A percentile compares a stretch with the other conserved stretches of the same genome.
phyloP scores from a whole-genome alignment of 1,139 yeast species.

The Suhomyces anneliseae region DNA sequence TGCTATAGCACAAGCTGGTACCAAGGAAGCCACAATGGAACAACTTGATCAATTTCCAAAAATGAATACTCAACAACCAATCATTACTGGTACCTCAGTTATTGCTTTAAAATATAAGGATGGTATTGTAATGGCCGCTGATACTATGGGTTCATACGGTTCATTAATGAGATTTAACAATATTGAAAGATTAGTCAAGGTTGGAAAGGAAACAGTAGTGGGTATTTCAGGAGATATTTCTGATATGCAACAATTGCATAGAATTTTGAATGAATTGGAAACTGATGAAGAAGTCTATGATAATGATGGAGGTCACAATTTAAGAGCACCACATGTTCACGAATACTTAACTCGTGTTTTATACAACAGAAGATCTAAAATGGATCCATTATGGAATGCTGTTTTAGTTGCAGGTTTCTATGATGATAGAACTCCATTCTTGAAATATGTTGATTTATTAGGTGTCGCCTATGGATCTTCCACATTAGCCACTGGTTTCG shows the following conservation, averaged over 20 bases:
- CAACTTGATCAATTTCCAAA: slow-evolving; percentile 52
- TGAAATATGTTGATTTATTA: slow-evolving; percentile 83
- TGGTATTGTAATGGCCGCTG: slow-evolving; percentile 95
- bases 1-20: slow-evolving; percentile 61
- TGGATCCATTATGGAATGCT: slow-evolving; percentile 98
- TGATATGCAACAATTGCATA: slow-evolving; percentile 82
- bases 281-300: slow-evolving; percentile 75
- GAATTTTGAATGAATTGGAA: slow-evolving; percentile 75
- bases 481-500: slow-evolving; percentile 93
- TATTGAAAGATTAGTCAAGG: slow-evolving; percentile 78
- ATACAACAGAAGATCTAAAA: slow-evolving; percentile 84
- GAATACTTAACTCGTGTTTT: slow-evolving; percentile 82
- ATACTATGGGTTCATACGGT: slow-evolving; percentile 90
- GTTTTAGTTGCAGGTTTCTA: slow-evolving; percentile 87
- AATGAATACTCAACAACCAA: slow-evolving; percentile 89
- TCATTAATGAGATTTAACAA: slow-evolving; percentile 85
- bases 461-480: slow-evolving; percentile 93
- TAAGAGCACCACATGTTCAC: slow-evolving; percentile 84
- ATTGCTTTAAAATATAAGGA: slow-evolving; percentile 85
- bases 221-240: slow-evolving; percentile 96
- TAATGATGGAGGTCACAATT: slow-evolving; percentile 66
- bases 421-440: slow-evolving; percentile 63
- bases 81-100: slow-evolving; percentile 95
- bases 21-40: slow-evolving; percentile 20
- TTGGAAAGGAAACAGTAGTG: slow-evolving; percentile 83